These are phyloP conservation scores for Plasmodium gallinaceum DNA, from an alignment of 169 alveolate species.

Conservation along the genomic window DNA sequence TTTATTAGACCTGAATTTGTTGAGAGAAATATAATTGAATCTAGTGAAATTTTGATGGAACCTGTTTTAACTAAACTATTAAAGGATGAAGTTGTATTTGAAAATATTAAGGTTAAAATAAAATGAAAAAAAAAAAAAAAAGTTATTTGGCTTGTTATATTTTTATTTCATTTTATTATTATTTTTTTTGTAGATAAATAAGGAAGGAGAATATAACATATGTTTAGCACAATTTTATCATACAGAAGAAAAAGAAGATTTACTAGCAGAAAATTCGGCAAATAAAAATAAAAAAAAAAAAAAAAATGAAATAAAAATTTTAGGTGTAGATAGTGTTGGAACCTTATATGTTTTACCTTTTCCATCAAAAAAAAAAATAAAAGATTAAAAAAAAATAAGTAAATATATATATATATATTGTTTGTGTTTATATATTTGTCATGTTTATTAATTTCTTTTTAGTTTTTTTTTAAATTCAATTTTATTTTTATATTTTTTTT, in stretches of 20 bases:
- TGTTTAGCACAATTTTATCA: slow-evolving; percentile 49
- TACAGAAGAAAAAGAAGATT: slow-evolving; percentile 8
- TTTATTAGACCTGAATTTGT: slow-evolving; percentile 12
- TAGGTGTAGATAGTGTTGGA: slow-evolving; percentile 46
- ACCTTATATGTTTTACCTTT: slow-evolving; percentile 37
- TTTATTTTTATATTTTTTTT: neutral
- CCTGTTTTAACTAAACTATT: slow-evolving; percentile 30
- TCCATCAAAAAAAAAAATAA: slow-evolving; percentile 7
- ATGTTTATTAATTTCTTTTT: neutral
- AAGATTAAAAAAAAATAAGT: neutral
- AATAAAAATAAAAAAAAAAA: slow-evolving; percentile 18
- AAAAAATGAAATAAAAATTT: slow-evolving; percentile 23
- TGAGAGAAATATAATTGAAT: slow-evolving; percentile 31
- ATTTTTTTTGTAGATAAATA: slow-evolving; percentile 9
- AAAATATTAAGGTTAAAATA: slow-evolving; percentile 29
- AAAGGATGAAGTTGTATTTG: slow-evolving; percentile 28
- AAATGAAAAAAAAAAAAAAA: neutral
- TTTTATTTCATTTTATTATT: neutral
- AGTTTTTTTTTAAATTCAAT: neutral
- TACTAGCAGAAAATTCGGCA: slow-evolving; percentile 19
- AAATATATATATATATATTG: neutral
- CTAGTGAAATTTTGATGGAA: slow-evolving; percentile 24
- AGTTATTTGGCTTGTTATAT: neutral
- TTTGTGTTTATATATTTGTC: neutral
- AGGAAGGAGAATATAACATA: slow-evolving; percentile 37